These are phyloP conservation scores for Syncephalastrum sp. DNA, from an alignment of 371 early-diverging fungal genomes.

Conservation along the genomic window DNA sequence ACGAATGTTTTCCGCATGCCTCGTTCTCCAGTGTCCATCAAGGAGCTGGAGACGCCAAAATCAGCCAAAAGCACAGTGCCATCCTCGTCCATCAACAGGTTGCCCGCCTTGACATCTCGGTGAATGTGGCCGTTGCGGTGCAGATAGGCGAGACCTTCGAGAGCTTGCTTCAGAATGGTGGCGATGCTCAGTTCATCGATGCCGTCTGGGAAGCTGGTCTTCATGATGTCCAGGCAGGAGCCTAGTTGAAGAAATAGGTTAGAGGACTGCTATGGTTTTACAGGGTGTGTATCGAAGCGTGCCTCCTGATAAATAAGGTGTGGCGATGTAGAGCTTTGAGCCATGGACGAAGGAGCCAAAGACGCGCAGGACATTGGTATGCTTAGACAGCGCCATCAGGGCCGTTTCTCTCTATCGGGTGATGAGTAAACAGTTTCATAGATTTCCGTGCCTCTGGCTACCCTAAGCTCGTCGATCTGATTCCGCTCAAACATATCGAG, in stretches of 20 bases:
- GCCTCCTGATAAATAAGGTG: constrained; percentile 79
- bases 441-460: constrained; percentile 21
- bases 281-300: constrained; percentile 17
- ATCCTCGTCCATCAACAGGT: constrained; percentile 80
- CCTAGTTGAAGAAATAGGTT: constrained; percentile 23
- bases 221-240: constrained; percentile 87
- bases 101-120: constrained; percentile 90
- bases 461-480: constrained; percentile 90
- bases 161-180: constrained; percentile 80
- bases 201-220: constrained; percentile 75
- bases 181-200: constrained; percentile 81
- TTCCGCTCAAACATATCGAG: constrained; percentile 90
- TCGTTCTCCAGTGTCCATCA: constrained; percentile 73
- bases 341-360: constrained; percentile 82
- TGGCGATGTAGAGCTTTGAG: constrained; percentile 60
- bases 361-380: constrained; percentile 81
- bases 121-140: constrained; percentile 88
- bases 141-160: constrained; percentile 84
- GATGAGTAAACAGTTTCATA: no score
- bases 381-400: constrained; percentile 83
- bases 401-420: constrained; percentile 73
- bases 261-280: constrained; percentile 10
- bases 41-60: constrained; percentile 83
- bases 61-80: constrained; percentile 86
- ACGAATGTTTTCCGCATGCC: constrained; percentile 77